Evolutionary conservation across 345 rosid genomes (phyloP).

Genomic region (Syzygium aqueum): DNA sequence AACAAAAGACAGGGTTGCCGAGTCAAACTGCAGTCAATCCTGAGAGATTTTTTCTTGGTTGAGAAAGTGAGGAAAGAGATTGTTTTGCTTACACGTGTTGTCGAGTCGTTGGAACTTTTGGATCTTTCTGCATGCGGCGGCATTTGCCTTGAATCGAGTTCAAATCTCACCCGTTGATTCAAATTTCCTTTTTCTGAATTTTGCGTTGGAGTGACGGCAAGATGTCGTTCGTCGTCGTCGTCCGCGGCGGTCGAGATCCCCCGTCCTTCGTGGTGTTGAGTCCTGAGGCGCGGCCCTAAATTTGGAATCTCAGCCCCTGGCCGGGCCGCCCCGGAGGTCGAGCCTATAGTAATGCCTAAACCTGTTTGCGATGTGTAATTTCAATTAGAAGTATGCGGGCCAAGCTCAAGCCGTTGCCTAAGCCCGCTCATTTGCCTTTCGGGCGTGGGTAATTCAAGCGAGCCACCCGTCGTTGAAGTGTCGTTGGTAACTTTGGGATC

Average conservation of each 20-base stretch:
- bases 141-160: neutral
- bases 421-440: neutral
- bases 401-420: neutral
- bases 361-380: neutral
- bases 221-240: neutral
- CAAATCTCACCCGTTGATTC: neutral
- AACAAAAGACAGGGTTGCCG: neutral
- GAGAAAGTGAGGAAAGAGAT: too few species aligned
- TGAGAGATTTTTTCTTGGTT: neutral
- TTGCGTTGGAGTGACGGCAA: accelerated
- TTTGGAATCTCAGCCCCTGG: neutral
- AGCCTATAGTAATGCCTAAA: neutral
- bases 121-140: neutral
- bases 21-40: neutral
- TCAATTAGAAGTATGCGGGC: neutral
- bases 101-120: neutral
- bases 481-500: too few species aligned
- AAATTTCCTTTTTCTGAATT: neutral
- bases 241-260: neutral
- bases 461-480: neutral
- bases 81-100: neutral
- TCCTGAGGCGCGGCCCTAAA: neutral
- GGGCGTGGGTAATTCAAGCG: neutral
- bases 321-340: too few species aligned
- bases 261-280: neutral